phyloP scores from a whole-genome alignment of 2,329 filamentous ascomycete species.

The Hypoxylon sp. region DNA sequence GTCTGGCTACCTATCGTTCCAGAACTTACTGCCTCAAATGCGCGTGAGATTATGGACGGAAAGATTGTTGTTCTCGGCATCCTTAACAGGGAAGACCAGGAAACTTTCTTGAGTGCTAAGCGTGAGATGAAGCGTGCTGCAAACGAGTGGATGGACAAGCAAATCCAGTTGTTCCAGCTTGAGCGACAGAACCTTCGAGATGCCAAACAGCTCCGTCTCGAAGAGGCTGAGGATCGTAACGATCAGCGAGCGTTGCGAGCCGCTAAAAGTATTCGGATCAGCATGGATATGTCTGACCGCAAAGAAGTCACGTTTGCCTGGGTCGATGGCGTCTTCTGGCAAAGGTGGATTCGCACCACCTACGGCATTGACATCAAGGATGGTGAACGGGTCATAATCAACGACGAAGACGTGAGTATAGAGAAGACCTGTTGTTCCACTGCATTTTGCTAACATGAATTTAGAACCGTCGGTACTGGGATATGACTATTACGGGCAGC shows the following conservation, averaged over 20 bases:
- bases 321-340: slow-evolving; percentile 98
- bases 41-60: slow-evolving; percentile 93
- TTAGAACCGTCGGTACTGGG: slow-evolving; percentile 95
- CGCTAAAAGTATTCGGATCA: slow-evolving; percentile 92
- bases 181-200: slow-evolving; percentile 94
- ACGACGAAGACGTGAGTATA: slow-evolving; percentile 90
- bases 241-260: slow-evolving; percentile 88
- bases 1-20: slow-evolving; percentile 97
- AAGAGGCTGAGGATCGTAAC: slow-evolving; percentile 93
- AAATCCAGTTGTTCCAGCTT: slow-evolving; percentile 89
- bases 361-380: slow-evolving; percentile 91
- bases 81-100: slow-evolving; percentile 81
- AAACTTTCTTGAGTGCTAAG: slow-evolving; percentile 82
- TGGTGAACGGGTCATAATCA: slow-evolving; percentile 94
- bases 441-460: slow-evolving; percentile 53
- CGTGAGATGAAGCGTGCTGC: slow-evolving; percentile 96
- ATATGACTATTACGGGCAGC: slow-evolving; percentile 88
- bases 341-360: slow-evolving; percentile 94
- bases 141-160: slow-evolving; percentile 97
- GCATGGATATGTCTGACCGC: slow-evolving; percentile 87
- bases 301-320: slow-evolving; percentile 96
- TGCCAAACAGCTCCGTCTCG: slow-evolving; percentile 93
- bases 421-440: background rate
- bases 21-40: slow-evolving; percentile 91
- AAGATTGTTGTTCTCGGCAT: slow-evolving; percentile 96